Conservation (phyloP, 257 asterid species). For the Solanum peruvianum region DNA sequence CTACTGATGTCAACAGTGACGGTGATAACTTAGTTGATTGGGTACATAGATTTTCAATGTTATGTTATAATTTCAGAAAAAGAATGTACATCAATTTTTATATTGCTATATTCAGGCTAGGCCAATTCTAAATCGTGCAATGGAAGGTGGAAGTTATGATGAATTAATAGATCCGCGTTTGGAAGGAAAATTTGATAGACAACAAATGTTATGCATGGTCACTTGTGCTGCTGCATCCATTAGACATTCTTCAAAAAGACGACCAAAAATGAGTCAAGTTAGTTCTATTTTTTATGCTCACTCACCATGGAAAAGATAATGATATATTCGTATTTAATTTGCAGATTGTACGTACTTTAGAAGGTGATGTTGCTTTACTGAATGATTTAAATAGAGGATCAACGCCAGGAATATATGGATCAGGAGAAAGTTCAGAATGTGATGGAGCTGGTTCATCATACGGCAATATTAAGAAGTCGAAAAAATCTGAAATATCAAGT, state of each 20-base stretch:
- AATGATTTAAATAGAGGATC: conserved; percentile 53
- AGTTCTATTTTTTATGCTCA: neutral
- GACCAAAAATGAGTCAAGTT: conserved; percentile 92
- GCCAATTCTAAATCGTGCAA: conserved; percentile 45
- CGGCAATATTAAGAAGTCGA: neutral
- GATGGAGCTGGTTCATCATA: neutral
- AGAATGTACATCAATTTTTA: neutral
- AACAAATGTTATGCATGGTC: conserved; percentile 50
- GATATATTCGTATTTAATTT: neutral
- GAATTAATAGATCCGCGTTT: conserved; percentile 55
- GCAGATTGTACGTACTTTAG: conserved; percentile 60
- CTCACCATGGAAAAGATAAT: neutral
- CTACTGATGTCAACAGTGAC: conserved; percentile 49
- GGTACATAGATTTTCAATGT: conserved; percentile 20
- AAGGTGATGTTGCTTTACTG: conserved; percentile 51
- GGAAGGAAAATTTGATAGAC: conserved; percentile 26
- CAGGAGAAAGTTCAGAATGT: conserved; percentile 2
- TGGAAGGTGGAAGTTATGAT: conserved; percentile 39
- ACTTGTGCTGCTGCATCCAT: conserved; percentile 63
- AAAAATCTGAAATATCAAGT: neutral
- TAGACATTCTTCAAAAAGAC: conserved; percentile 78
- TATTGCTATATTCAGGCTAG: conserved; percentile 33
- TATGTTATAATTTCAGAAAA: too few species aligned
- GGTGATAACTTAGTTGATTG: conserved; percentile 88
- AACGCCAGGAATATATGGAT: conserved; percentile 6